Evolutionary conservation across 1,284 basidiomycete genomes (phyloP).

Genomic region (Ceratobasidium sp.): DNA sequence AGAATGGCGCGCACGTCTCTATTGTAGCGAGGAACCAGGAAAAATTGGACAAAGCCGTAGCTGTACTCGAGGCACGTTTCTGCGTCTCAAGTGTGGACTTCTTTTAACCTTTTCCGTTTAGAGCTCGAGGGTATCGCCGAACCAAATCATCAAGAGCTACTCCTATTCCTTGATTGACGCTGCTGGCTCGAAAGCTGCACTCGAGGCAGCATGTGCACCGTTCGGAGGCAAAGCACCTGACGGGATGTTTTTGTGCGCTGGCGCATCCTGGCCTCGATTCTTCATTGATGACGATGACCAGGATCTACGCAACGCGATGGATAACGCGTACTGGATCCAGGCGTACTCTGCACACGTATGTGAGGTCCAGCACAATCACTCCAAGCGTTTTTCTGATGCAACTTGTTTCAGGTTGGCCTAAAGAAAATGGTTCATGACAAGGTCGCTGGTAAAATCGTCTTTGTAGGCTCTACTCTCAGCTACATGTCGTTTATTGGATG

Average conservation of each 20-base stretch:
- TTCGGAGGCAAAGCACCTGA: constrained; percentile 72
- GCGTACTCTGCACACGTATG: constrained; percentile 83
- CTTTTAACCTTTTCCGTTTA: constrained; percentile 53
- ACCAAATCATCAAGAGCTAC: constrained; percentile 69
- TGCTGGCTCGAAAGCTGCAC: constrained; percentile 64
- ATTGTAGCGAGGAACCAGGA: constrained; percentile 78
- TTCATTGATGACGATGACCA: constrained; percentile 75
- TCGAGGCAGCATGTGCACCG: constrained; percentile 66
- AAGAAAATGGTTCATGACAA: constrained; percentile 74
- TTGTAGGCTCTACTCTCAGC: constrained; percentile 75
- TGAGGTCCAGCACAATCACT: constrained; percentile 26
- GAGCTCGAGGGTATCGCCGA: constrained; percentile 52
- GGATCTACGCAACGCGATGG: constrained; percentile 70
- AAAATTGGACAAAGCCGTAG: constrained; percentile 68
- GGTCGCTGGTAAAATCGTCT: constrained; percentile 74
- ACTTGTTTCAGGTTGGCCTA: constrained; percentile 65
- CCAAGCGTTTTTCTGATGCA: neutral
- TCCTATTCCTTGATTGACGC: constrained; percentile 69
- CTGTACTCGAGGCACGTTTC: constrained; percentile 66
- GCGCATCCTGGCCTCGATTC: constrained; percentile 72
- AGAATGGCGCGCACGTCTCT: constrained; percentile 79
- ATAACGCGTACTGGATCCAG: constrained; percentile 73
- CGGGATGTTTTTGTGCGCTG: constrained; percentile 82
- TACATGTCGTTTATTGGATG: constrained; percentile 88
- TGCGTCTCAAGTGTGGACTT: neutral